These are phyloP conservation scores for Trypanosomatidae sp. DNA, from an alignment of 208 protist species.

Conservation along the genomic window DNA sequence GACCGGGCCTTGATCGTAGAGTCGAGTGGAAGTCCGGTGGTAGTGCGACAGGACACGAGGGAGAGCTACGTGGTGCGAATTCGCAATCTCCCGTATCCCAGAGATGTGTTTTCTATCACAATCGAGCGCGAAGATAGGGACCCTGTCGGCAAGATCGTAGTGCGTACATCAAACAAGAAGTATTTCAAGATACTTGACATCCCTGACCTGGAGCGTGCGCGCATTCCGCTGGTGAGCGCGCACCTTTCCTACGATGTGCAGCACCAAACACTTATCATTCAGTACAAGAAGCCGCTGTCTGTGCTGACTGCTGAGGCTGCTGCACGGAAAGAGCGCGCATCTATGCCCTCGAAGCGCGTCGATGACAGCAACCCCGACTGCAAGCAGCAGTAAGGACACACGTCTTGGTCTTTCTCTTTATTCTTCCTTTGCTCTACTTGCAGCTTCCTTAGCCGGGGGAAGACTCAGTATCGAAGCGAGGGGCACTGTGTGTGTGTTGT, in stretches of 20 bases:
- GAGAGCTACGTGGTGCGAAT: conserved; percentile 90
- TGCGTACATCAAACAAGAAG: conserved; percentile 96
- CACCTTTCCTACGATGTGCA: conserved; percentile 84
- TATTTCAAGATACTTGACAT: conserved; percentile 94
- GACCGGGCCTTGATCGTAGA: conserved; percentile 76
- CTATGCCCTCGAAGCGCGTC: conserved; percentile 65
- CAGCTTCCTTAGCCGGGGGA: not conserved
- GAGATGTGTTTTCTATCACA: conserved; percentile 78
- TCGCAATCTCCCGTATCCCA: conserved; percentile 92
- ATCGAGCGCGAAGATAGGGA: conserved; percentile 64
- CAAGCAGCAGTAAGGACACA: conserved; percentile 52
- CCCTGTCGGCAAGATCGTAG: conserved; percentile 82
- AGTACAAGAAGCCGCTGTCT: conserved; percentile 89
- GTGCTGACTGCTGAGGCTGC: conserved; percentile 71
- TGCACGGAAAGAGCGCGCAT: conserved; percentile 75
- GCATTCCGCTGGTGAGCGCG: conserved; percentile 57
- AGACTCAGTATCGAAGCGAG: not conserved
- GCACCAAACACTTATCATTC: conserved; percentile 93
- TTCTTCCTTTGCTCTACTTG: not conserved
- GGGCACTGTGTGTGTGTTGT: not conserved
- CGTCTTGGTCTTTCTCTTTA: conserved; percentile 1
- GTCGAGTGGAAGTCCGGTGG: conserved; percentile 66
- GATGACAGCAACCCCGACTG: conserved; percentile 56
- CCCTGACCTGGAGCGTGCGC: conserved; percentile 68
- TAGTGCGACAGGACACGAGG: conserved; percentile 84